phyloP scores from a whole-genome alignment of 305 asterid species.

The Fraxinus velutina region DNA sequence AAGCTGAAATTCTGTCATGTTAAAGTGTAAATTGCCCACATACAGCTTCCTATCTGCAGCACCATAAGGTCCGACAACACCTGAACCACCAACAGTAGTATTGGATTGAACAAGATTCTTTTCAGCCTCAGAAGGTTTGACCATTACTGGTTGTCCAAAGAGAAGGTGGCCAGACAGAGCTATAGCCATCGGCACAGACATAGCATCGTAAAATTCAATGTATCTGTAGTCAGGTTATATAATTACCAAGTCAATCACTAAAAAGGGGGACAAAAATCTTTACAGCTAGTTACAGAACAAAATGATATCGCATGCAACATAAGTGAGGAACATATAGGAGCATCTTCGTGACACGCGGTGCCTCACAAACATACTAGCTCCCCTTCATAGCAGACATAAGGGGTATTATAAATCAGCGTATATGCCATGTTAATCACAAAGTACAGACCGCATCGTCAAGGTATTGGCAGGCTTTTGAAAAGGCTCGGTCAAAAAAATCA shows the following conservation, averaged over 20 bases:
- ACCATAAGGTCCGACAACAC: conserved; percentile 81
- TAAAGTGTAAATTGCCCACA: conserved; percentile 91
- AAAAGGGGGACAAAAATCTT: neutral
- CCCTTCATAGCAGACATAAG: neutral
- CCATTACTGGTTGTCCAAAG: conserved; percentile 97
- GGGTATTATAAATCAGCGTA: neutral
- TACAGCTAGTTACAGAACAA: neutral
- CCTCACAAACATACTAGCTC: neutral
- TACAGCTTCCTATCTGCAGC: conserved; percentile 85
- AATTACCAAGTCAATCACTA: neutral
- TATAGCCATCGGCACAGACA: conserved; percentile 98
- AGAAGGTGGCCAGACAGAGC: conserved; percentile 87
- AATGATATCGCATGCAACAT: neutral
- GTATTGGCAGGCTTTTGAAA: neutral
- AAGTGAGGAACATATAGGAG: neutral
- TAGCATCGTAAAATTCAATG: conserved; percentile 86
- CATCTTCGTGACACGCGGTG: neutral
- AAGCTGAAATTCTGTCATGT: conserved; percentile 92
- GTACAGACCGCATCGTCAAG: neutral
- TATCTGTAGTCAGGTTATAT: conserved; percentile 49
- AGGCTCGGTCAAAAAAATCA: neutral
- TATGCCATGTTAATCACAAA: neutral
- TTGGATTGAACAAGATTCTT: conserved; percentile 95
- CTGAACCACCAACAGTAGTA: conserved; percentile 61
- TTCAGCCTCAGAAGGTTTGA: conserved; percentile 97